phyloP scores from a whole-genome alignment of 202 grass and related monocot genomes.

The Schoenoplectus tabernaemontani region DNA sequence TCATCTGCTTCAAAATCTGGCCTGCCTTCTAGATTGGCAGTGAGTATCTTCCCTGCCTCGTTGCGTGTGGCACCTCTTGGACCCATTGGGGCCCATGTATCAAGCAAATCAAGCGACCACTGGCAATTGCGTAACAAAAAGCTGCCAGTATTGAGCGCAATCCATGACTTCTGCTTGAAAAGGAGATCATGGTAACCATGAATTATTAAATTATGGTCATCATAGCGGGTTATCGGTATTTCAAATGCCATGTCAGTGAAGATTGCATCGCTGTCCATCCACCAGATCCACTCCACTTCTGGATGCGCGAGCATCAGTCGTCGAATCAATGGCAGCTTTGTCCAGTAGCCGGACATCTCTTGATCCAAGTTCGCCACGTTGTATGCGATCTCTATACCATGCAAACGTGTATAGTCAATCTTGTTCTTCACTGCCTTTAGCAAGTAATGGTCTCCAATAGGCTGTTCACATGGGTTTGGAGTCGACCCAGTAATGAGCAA shows the following conservation, averaged over 20 bases:
- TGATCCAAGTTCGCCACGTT: constrained; percentile 75
- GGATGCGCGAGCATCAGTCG: constrained; percentile 88
- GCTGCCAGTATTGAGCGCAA: constrained; percentile 81
- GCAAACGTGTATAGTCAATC: constrained; percentile 93
- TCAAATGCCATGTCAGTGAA: constrained; percentile 99
- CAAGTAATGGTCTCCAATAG: constrained; percentile 92
- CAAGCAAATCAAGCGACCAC: constrained; percentile 88
- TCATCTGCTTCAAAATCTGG: constrained; percentile 88
- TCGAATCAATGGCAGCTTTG: constrained; percentile 82
- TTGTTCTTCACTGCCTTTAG: constrained; percentile 91
- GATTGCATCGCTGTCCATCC: constrained; percentile 96
- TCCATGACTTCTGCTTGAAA: constrained; percentile 82
- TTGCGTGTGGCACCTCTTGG: constrained; percentile 60
- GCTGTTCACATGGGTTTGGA: constrained; percentile 90
- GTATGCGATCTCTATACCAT: constrained; percentile 89
- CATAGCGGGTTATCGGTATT: constrained; percentile 60
- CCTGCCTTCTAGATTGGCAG: constrained; percentile 57
- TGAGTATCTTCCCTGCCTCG: constrained; percentile 73
- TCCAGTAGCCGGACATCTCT: constrained; percentile 89
- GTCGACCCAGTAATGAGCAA: constrained; percentile 80
- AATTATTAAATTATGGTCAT: constrained; percentile 65
- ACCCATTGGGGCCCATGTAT: constrained; percentile 82
- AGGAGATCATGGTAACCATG: constrained; percentile 91
- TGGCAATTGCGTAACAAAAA: constrained; percentile 92
- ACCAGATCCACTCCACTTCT: constrained; percentile 99